phyloP scores from a whole-genome alignment of 495 filamentous ascomycete species.

The Penicillium cosmopolitanum region DNA sequence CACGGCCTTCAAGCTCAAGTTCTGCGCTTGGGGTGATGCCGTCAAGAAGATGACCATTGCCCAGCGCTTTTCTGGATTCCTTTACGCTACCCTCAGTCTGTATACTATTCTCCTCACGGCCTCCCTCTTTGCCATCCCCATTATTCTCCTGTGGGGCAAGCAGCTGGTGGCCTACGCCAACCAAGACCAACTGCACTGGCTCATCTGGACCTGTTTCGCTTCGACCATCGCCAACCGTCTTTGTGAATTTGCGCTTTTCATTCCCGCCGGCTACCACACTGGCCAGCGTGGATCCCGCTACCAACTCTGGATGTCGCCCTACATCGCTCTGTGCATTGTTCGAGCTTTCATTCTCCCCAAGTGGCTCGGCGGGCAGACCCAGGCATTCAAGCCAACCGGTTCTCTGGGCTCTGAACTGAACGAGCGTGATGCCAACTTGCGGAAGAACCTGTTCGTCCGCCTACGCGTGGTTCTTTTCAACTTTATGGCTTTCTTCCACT shows the following conservation, averaged over 20 bases:
- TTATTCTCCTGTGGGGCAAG: constrained; percentile 49
- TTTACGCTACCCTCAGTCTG: constrained; percentile 47
- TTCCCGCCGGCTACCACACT: constrained; percentile 49
- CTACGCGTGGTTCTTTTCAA: constrained; percentile 37
- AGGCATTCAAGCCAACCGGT: constrained; percentile 42
- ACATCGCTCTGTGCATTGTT: constrained; percentile 45
- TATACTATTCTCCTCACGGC: constrained; percentile 47
- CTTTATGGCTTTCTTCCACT: constrained; percentile 42
- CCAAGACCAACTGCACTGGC: constrained; percentile 48
- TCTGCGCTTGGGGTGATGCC: constrained; percentile 44
- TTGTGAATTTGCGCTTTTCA: constrained; percentile 46
- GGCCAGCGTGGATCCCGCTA: constrained; percentile 45
- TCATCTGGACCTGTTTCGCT: constrained; percentile 51
- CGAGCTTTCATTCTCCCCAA: constrained; percentile 49
- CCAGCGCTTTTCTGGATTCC: constrained; percentile 46
- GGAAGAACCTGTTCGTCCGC: constrained; percentile 35
- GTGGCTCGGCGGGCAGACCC: constrained; percentile 43
- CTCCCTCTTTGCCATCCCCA: constrained; percentile 49
- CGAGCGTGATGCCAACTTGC: constrained; percentile 36
- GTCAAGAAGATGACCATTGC: constrained; percentile 38
- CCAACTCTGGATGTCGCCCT: constrained; percentile 52
- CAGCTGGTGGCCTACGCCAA: constrained; percentile 48
- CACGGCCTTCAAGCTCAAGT: constrained; percentile 48
- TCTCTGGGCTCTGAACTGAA: constrained; percentile 36
- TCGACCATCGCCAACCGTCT: constrained; percentile 43